Evolutionary conservation across 192 early-diverging fungal species (phyloP).

Genomic region (Thoreauomyces humboldtii): DNA sequence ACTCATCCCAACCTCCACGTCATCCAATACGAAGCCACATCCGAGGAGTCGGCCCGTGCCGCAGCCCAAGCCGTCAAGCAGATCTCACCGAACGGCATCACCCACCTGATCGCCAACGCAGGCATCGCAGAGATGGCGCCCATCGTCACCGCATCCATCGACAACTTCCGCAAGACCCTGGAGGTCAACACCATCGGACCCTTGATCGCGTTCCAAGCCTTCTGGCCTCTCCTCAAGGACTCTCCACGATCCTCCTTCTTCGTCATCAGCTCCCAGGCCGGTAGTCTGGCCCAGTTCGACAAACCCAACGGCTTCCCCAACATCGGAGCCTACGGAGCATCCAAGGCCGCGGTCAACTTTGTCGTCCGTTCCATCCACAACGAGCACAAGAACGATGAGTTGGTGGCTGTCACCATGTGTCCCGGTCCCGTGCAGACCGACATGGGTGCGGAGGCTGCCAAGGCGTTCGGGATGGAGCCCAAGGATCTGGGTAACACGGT

Average conservation of each 20-base stretch:
- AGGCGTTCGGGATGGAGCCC: neutral
- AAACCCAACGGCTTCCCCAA: neutral
- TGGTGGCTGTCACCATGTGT: neutral
- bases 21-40: slow-evolving; percentile 12
- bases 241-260: neutral
- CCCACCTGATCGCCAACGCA: slow-evolving; percentile 12
- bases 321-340: neutral
- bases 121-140: neutral
- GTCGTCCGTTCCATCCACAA: neutral
- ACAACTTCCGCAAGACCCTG: neutral
- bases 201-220: slow-evolving; percentile 1
- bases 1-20: slow-evolving; percentile 11
- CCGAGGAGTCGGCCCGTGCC: neutral
- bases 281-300: neutral
- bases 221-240: slow-evolving; percentile 2
- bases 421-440: slow-evolving; percentile 10
- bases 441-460: slow-evolving; percentile 7
- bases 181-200: slow-evolving; percentile 15
- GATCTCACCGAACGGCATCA: neutral
- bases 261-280: neutral
- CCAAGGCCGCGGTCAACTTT: slow-evolving; percentile 8
- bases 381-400: neutral
- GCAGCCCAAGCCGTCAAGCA: neutral
- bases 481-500: neutral
- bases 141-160: neutral